phyloP scores from a whole-genome alignment of 129 eudicot genomes.

The Daucus carota region DNA sequence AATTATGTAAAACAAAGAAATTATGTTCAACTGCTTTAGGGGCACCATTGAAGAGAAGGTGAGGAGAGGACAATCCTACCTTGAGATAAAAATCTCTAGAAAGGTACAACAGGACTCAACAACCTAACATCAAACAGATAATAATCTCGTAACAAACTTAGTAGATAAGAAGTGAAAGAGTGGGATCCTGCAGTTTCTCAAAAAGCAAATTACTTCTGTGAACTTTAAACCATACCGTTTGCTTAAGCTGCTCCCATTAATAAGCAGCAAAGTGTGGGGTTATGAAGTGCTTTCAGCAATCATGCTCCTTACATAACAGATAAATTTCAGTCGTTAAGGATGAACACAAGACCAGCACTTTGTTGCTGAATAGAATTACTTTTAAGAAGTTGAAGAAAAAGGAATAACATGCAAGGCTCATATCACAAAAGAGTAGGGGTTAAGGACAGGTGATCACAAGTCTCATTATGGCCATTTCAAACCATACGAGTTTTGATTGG shows the following conservation, averaged over 20 bases:
- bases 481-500: not conserved
- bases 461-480: not conserved
- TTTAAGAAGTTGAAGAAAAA: not conserved
- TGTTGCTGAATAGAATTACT: not conserved
- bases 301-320: not conserved
- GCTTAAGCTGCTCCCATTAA: not conserved
- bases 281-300: not conserved
- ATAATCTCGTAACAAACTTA: not conserved
- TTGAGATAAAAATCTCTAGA: not conserved
- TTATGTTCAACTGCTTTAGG: not conserved
- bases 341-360: not conserved
- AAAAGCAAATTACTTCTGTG: not conserved
- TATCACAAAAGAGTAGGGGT: not conserved
- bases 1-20: not conserved
- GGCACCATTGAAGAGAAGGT: not conserved
- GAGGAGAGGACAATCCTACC: not conserved
- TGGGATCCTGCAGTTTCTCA: not conserved
- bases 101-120: not conserved
- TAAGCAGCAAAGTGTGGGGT: not conserved
- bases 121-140: not conserved
- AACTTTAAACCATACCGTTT: not conserved
- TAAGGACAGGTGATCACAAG: not conserved
- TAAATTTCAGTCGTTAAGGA: not conserved
- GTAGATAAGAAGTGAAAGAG: not conserved
- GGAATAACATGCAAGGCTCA: not conserved